Evolutionary conservation across 164 flowering plant genomes (phyloP).

Genomic region (Berberis vulgaris): DNA sequence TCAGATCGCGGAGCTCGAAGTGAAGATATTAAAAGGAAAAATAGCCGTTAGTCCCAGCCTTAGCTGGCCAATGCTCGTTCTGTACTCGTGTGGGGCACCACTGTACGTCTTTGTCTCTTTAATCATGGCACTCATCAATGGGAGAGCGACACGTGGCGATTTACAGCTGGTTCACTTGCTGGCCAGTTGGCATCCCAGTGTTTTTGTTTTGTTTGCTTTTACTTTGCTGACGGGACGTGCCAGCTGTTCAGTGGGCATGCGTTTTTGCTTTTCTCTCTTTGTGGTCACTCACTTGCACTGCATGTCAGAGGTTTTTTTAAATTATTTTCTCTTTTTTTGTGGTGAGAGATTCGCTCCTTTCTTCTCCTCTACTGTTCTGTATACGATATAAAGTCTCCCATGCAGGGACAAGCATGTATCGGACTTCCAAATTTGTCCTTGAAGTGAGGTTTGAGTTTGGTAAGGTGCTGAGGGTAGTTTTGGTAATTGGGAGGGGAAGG

Average conservation of each 20-base stretch:
- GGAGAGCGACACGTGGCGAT: background rate
- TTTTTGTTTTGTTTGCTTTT: constrained; percentile 5
- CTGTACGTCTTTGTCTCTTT: background rate
- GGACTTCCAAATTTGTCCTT: too few relatives aligned
- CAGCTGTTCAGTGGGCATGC: constrained; percentile 9
- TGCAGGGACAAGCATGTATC: too few relatives aligned
- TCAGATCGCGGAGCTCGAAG: background rate
- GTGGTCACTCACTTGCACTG: too few relatives aligned
- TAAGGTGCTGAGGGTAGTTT: too few relatives aligned
- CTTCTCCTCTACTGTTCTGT: too few relatives aligned
- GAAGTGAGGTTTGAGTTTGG: too few relatives aligned
- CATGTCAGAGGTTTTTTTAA: too few relatives aligned
- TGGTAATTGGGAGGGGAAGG: too few relatives aligned
- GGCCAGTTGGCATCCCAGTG: constrained; percentile 25
- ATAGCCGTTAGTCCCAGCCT: background rate
- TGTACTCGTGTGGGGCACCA: background rate
- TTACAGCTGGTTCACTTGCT: background rate
- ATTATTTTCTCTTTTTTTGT: too few relatives aligned
- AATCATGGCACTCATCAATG: background rate
- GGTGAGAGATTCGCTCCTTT: too few relatives aligned
- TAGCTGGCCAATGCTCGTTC: background rate
- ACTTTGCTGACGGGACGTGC: constrained; percentile 8
- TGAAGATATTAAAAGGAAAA: background rate
- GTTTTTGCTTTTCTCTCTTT: background rate
- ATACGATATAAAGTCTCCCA: too few relatives aligned